Evolutionary conservation across 306 rosid species (phyloP).

Genomic region (Quercus bicolor): DNA sequence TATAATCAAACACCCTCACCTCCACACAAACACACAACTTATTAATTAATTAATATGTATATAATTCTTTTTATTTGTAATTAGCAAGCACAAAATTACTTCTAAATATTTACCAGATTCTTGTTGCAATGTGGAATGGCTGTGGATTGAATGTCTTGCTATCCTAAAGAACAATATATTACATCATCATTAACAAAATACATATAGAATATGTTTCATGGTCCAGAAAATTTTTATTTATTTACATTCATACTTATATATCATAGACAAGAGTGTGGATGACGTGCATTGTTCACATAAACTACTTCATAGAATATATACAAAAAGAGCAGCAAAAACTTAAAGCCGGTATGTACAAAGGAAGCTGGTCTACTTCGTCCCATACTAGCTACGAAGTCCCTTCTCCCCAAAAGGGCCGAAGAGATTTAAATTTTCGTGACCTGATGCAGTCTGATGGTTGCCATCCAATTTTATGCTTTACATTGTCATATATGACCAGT

Average conservation of each 20-base stretch:
- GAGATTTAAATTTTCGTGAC: constrained; percentile 40
- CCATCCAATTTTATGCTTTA: constrained; percentile 74
- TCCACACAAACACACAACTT: no score
- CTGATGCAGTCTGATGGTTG: constrained; percentile 41
- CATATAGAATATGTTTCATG: background rate
- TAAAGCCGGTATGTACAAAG: background rate
- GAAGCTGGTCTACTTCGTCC: background rate
- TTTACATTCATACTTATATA: background rate
- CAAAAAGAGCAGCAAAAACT: background rate
- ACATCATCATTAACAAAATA: no score
- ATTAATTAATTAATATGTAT: no score
- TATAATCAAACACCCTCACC: no score
- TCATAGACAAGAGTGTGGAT: background rate
- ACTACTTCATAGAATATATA: background rate
- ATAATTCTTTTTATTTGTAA: no score
- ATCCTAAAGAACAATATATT: no score
- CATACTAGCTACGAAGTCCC: constrained; percentile 13
- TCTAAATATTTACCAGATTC: no score
- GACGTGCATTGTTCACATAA: no score
- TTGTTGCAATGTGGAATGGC: no score
- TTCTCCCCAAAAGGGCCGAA: constrained; percentile 20
- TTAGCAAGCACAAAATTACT: no score
- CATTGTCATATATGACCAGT: constrained; percentile 68
- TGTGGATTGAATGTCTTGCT: no score
- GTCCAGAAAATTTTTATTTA: background rate